A percentile compares a stretch with the other conserved stretches of the same genome.
Evolutionary conservation across 139 green algal species (phyloP).

Genomic region (Coccomyxa sp.): DNA sequence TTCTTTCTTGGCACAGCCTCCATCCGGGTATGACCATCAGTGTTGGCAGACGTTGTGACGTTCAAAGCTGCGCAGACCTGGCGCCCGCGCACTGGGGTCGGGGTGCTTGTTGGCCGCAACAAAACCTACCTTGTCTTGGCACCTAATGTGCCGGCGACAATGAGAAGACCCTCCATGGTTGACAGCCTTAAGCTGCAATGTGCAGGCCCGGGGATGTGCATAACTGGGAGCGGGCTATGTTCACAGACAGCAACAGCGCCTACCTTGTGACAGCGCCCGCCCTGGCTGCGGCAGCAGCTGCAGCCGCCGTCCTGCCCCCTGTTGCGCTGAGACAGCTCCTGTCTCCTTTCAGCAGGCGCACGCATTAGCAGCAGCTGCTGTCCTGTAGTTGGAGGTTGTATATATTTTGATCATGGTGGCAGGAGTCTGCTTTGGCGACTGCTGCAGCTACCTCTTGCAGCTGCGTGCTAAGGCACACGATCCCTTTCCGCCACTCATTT

Average conservation of each 20-base stretch:
- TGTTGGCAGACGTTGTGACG: neutral
- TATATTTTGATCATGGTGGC: no score
- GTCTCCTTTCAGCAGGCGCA: neutral
- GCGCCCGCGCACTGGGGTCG: no score
- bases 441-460: no score
- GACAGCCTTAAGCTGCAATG: neutral
- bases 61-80: no score
- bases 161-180: neutral
- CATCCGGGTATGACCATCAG: neutral
- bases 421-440: no score
- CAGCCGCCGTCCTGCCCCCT: no score
- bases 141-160: neutral
- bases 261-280: neutral
- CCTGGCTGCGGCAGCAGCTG: neutral
- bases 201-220: neutral
- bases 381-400: no score
- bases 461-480: no score
- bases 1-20: neutral
- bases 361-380: no score
- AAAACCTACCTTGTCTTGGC: neutral
- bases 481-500: no score
- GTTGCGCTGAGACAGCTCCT: neutral
- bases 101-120: no score
- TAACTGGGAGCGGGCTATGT: neutral
- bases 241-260: neutral